Conservation (phyloP, 345 rosid genomes). For the Physaria fendleri region DNA sequence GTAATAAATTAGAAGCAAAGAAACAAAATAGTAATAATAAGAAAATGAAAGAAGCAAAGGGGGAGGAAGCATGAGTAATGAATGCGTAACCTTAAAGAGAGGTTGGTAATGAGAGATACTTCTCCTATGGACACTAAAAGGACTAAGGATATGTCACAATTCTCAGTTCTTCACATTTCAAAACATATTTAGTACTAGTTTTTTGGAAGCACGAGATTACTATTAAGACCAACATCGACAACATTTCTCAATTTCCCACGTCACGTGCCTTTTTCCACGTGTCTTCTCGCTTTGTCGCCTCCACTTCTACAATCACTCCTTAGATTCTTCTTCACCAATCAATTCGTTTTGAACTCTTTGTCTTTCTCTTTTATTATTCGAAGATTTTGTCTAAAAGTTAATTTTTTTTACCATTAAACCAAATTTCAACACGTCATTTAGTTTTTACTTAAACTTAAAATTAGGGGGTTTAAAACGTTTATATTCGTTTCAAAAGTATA, state of each 20-base stretch:
- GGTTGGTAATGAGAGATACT: constrained; percentile 31
- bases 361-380: neutral
- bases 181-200: too few species aligned
- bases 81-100: constrained; percentile 31
- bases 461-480: too few species aligned
- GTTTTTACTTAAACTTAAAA: too few species aligned
- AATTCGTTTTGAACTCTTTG: neutral
- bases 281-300: constrained; percentile 25
- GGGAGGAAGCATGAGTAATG: constrained; percentile 27
- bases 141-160: constrained; percentile 28
- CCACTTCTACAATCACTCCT: constrained; percentile 9
- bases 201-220: constrained; percentile 29
- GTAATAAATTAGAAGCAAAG: constrained; percentile 5
- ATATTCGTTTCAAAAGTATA: too few species aligned
- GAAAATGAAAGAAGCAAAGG: neutral
- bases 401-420: neutral
- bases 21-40: neutral
- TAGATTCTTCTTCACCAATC: constrained; percentile 7
- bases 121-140: constrained; percentile 19
- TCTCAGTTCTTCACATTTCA: constrained; percentile 14
- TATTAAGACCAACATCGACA: constrained; percentile 15
- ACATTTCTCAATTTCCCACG: constrained; percentile 26
- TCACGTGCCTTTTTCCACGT: constrained; percentile 35
- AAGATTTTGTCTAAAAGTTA: neutral
- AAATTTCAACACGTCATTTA: neutral